Base-by-base conservation (phyloP, 73 alveolate species). In the Paramecium pentaurelia region DNA sequence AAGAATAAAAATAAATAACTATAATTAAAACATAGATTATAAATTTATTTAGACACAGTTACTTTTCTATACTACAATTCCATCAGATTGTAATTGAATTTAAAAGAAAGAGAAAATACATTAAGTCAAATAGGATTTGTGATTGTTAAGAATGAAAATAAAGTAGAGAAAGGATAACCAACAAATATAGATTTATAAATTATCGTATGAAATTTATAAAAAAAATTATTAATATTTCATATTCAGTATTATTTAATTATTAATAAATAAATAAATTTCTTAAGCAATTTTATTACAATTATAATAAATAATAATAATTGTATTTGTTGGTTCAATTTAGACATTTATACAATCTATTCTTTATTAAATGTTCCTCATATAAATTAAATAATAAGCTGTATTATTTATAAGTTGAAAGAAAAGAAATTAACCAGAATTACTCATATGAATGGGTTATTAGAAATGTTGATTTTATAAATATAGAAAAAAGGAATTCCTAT, bases 401-500 rank as follows among this genome's bases (percentile, higher is more conserved):
- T 7, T 28, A 20, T 64, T 64, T 64, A 64, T 64, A 64, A 64
- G 54, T 64, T 0, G 84, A 64, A n/a, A 51, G 84, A 0, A 22
- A 10, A 34, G 84, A 64, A 34, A 64, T 64, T 11, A 64, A n/a
- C 7, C 9, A 64, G 11, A 86, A 86, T 58, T 59, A 49, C 49
- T 86, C 86, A 37, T 58, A 86, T 32, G 77, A 59, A 8, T 86
- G 93, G 93, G 93, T 86, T n/a, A 34, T 54, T 30, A 58, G 42
- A 30, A 86, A 59, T 70, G 59, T 22, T n/a, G 93, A 86, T 86
- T 59, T 86, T 10, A 40, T 40, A 27, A 37, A 20, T 3, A 86
- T 86, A 4, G 93, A 86, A 34, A 22, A 47, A 58, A 86, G 93
- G 93, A 86, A 86, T 86, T 10, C 32, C 73, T 9, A 86, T 86